These are phyloP conservation scores for Ganoderma resinaceum DNA, from an alignment of 1,284 basidiomycete genomes.

Conservation along the genomic window DNA sequence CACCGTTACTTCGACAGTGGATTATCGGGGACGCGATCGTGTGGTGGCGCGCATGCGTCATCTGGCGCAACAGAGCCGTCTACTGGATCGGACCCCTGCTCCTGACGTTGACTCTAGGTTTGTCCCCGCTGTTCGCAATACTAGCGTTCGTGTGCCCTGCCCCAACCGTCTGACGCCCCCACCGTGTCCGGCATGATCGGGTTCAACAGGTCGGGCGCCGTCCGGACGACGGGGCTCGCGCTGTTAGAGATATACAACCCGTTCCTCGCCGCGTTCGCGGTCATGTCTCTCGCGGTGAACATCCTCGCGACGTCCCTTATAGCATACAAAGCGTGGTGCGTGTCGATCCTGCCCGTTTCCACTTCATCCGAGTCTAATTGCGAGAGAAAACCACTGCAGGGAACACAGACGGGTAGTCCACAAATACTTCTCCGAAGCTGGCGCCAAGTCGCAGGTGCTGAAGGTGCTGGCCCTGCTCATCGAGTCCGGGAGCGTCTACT, in stretches of 20 bases:
- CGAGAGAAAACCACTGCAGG: not conserved
- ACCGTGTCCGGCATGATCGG: not conserved
- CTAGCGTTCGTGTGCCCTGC: no score
- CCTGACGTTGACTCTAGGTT: not conserved
- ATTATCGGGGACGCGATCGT: not conserved
- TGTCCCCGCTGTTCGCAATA: not conserved
- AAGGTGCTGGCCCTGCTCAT: not conserved
- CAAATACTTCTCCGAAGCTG: not conserved
- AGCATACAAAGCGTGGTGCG: conserved; percentile 10
- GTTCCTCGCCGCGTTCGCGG: not conserved
- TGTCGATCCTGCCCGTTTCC: not conserved
- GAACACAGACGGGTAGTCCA: not conserved
- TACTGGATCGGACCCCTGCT: not conserved
- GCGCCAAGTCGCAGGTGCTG: not conserved
- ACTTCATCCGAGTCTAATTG: no score
- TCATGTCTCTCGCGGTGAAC: conserved; percentile 4
- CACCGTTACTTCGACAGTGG: not conserved
- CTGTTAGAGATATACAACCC: not conserved
- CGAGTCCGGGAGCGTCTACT: not conserved
- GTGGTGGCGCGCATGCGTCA: not conserved
- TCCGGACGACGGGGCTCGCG: no score
- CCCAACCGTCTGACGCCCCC: not conserved
- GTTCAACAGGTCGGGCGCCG: no score
- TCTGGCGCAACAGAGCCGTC: not conserved
- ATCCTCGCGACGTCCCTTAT: not conserved